phyloP scores from a whole-genome alignment of 1,139 yeast genomes.

The Suhomyces ambrosiae region DNA sequence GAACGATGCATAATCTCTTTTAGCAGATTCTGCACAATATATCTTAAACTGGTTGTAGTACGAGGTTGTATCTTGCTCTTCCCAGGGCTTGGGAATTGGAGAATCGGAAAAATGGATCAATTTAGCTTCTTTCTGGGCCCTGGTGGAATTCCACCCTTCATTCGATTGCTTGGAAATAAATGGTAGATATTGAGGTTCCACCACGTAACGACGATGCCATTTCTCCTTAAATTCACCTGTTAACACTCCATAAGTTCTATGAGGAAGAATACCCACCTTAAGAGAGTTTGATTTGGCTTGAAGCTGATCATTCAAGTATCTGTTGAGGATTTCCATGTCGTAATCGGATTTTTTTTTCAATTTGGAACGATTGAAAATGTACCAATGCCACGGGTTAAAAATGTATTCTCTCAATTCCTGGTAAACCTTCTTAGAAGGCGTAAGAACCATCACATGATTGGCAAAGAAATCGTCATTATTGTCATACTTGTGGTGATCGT shows the following conservation, averaged over 20 bases:
- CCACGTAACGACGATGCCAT: conserved; percentile 27
- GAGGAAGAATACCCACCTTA: conserved; percentile 45
- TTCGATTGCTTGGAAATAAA: conserved; percentile 24
- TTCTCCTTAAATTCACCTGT: conserved; percentile 50
- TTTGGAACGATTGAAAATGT: conserved; percentile 22
- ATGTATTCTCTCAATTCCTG: conserved; percentile 32
- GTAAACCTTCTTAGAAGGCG: conserved; percentile 36
- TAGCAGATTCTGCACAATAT: conserved; percentile 24
- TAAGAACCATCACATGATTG: conserved; percentile 49
- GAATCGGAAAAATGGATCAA: conserved; percentile 47
- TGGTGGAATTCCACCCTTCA: conserved; percentile 32
- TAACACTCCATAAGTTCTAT: conserved; percentile 47
- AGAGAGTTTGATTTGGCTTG: conserved; percentile 18
- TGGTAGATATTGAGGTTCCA: conserved; percentile 39
- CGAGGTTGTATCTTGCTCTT: conserved; percentile 19
- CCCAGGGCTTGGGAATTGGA: conserved; percentile 54
- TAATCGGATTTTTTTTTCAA: conserved; percentile 34
- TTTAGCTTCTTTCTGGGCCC: conserved; percentile 24
- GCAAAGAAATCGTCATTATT: conserved; percentile 38
- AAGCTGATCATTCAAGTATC: conserved; percentile 24
- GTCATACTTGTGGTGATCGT: conserved; percentile 34
- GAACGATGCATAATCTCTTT: conserved; percentile 16
- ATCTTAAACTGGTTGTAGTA: conserved; percentile 31
- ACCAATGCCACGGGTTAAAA: conserved; percentile 37
- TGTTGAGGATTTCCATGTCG: conserved; percentile 55